Percentiles rank a stretch among this genome's conserved stretches.
Conservation (phyloP, 2,329 filamentous ascomycete species). For the Aspergillus brasiliensis region DNA sequence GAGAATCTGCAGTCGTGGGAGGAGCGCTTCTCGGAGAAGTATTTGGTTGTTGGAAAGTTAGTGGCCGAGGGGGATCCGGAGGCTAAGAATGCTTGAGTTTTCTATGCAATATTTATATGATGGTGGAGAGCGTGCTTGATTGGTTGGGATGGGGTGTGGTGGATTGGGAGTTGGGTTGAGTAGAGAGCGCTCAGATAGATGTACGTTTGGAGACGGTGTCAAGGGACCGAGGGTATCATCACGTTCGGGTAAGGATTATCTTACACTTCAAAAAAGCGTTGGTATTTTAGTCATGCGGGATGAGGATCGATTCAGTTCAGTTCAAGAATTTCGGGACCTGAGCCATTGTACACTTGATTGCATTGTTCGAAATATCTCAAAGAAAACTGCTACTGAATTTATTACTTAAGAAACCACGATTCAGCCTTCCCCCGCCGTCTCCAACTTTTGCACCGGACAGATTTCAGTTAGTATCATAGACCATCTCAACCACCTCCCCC, state of each 20-base stretch:
- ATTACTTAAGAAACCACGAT: not conserved
- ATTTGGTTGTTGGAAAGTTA: conserved; percentile 87
- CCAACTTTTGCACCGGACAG: not conserved
- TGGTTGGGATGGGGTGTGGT: not conserved
- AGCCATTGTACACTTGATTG: not conserved
- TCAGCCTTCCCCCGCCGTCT: not conserved
- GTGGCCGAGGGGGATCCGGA: conserved; percentile 63
- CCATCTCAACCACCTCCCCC: not conserved
- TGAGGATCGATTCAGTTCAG: not conserved
- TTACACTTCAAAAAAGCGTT: not conserved
- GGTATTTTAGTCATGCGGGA: not conserved
- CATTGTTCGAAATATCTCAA: not conserved
- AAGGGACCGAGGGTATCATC: no score
- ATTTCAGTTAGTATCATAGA: not conserved
- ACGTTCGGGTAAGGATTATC: no score
- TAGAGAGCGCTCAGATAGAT: not conserved
- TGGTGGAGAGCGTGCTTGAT: not conserved
- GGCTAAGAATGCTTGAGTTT: conserved; percentile 29
- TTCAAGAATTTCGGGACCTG: not conserved
- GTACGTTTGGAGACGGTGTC: not conserved
- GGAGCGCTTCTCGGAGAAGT: conserved; percentile 90
- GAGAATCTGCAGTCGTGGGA: conserved; percentile 90
- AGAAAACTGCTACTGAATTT: not conserved
- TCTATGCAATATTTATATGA: no score
- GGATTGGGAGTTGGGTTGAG: not conserved